A percentile compares a stretch with the other conserved stretches of the same genome.
These are phyloP conservation scores for Dothideomycetes sp. DNA, from an alignment of 2,329 filamentous ascomycete genomes.

Conservation along the genomic window DNA sequence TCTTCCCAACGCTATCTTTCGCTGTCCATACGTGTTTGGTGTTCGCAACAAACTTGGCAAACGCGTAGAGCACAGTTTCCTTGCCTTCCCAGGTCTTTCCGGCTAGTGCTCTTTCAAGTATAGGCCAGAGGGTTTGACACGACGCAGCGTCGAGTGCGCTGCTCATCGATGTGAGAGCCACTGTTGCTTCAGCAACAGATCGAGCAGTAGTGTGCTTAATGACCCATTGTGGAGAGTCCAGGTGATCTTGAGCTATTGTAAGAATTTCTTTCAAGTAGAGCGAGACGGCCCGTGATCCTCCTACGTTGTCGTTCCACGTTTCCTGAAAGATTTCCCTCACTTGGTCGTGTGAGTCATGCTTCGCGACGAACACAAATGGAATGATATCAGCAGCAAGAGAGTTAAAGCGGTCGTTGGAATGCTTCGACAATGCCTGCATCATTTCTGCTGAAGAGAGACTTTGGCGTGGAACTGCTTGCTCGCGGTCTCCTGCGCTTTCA, in stretches of 20 bases:
- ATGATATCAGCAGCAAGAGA: constrained; percentile 64
- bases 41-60: constrained; percentile 66
- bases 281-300: constrained; percentile 69
- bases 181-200: constrained; percentile 64
- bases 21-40: constrained; percentile 51
- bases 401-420: constrained; percentile 81
- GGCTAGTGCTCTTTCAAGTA: constrained; percentile 68
- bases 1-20: constrained; percentile 48
- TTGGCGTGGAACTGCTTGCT: constrained; percentile 27
- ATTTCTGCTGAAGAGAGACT: constrained; percentile 74
- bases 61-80: constrained; percentile 70
- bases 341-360: constrained; percentile 74
- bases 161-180: constrained; percentile 44
- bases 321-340: constrained; percentile 71
- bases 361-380: constrained; percentile 80
- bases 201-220: constrained; percentile 83
- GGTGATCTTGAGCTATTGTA: constrained; percentile 53
- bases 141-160: constrained; percentile 49
- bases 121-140: constrained; percentile 65
- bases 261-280: constrained; percentile 81
- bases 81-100: constrained; percentile 93
- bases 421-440: constrained; percentile 72
- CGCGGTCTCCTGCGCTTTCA: constrained; percentile 63
- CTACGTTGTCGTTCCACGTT: constrained; percentile 86
- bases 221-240: constrained; percentile 78